These are phyloP conservation scores for Acanthamoeba healyi DNA, from an alignment of 208 protist species.

Conservation along the genomic window DNA sequence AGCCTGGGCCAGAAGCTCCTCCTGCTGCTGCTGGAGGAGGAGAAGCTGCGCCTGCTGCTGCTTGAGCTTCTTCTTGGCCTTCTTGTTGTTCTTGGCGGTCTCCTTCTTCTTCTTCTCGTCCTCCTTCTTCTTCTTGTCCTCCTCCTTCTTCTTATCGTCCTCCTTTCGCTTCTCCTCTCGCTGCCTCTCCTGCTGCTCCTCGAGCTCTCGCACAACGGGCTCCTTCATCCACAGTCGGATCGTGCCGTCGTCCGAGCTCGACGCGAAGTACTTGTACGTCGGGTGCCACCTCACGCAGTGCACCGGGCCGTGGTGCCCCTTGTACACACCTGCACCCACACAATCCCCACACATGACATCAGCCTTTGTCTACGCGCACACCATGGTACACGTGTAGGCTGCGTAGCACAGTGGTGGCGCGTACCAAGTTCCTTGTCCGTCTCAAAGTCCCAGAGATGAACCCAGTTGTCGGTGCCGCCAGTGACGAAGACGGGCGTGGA, in stretches of 20 bases:
- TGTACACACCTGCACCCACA: conserved; percentile 18
- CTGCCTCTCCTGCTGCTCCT: conserved; percentile 26
- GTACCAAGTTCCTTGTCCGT: conserved; percentile 25
- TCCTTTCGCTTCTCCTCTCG: conserved; percentile 36
- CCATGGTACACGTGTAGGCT: not conserved
- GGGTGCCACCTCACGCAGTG: conserved; percentile 78
- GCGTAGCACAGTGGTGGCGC: not conserved
- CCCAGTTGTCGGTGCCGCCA: conserved; percentile 47
- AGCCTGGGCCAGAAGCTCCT: not conserved
- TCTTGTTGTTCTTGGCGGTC: not conserved
- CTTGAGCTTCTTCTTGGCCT: not conserved
- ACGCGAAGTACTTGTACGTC: conserved; percentile 63
- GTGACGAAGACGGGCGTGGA: conserved; percentile 3
- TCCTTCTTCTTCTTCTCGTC: conserved; percentile 29
- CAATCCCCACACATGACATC: not conserved
- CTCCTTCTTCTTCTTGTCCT: conserved; percentile 16
- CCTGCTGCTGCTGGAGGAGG: not conserved
- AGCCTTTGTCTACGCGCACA: not conserved
- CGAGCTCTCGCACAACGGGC: conserved; percentile 22
- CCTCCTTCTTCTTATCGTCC: not conserved
- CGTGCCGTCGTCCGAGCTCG: conserved; percentile 68
- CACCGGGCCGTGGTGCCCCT: conserved; percentile 83
- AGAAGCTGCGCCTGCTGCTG: not conserved
- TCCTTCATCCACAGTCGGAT: conserved; percentile 71
- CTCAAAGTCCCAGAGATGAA: conserved; percentile 51